Conservation (phyloP, 23 red algal genomes). For the Gracilaria domingensis region DNA sequence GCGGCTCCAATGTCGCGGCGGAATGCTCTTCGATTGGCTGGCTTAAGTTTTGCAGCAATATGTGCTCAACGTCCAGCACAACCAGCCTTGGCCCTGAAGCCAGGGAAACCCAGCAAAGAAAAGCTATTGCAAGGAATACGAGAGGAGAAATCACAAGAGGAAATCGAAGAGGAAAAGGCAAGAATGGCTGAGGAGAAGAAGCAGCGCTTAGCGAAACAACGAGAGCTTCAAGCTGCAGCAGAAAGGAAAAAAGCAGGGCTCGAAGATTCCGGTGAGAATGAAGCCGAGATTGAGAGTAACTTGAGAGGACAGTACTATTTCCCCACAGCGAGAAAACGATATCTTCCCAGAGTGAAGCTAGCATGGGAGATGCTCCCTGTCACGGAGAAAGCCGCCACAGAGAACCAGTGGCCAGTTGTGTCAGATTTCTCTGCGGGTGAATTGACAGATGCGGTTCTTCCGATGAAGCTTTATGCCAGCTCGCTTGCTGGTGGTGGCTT, state of each 20-base stretch:
- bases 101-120: constrained; percentile 64
- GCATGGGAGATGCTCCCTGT: constrained; percentile 55
- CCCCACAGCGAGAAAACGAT: constrained; percentile 73
- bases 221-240: constrained; percentile 58
- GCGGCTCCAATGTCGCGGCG: constrained; percentile 52
- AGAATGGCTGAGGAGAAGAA: constrained; percentile 46
- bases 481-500: constrained; percentile 73
- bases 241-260: constrained; percentile 49
- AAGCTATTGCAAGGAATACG: constrained; percentile 42
- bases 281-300: constrained; percentile 75
- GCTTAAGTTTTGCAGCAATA: constrained; percentile 33
- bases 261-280: not conserved
- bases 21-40: constrained; percentile 52
- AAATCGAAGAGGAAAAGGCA: constrained; percentile 59
- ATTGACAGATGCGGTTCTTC: constrained; percentile 61
- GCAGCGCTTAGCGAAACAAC: constrained; percentile 49
- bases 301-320: constrained; percentile 86
- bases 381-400: constrained; percentile 38
- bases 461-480: constrained; percentile 82
- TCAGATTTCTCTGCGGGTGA: constrained; percentile 35
- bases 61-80: constrained; percentile 27
- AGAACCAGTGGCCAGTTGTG: constrained; percentile 56
- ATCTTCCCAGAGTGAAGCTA: constrained; percentile 71
- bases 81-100: constrained; percentile 51
- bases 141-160: constrained; percentile 70